These are phyloP conservation scores for Coemansia sp. DNA, from an alignment of 192 early-diverging fungal genomes.

Conservation along the genomic window DNA sequence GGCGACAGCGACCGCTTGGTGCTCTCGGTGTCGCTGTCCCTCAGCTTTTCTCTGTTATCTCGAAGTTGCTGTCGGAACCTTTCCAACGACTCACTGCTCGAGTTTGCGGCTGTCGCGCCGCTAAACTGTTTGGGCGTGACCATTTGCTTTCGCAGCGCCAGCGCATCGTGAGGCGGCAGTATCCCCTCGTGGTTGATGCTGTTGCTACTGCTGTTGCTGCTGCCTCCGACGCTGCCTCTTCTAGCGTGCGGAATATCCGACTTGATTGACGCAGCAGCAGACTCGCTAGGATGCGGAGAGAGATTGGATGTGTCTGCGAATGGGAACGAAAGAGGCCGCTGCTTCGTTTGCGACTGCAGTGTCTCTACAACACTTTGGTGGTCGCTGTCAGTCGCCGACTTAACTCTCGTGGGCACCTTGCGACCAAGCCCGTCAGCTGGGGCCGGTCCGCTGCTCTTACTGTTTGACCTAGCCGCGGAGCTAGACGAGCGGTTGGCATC, in stretches of 20 bases:
- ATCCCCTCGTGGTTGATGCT: not conserved
- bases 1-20: slow-evolving; percentile 14
- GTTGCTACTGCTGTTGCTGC: not conserved
- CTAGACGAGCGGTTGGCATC: not conserved
- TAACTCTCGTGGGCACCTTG: not conserved
- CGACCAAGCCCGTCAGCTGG: not conserved
- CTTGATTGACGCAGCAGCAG: not conserved
- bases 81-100: slow-evolving; percentile 20
- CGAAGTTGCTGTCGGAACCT: not conserved
- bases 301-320: not conserved
- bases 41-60: slow-evolving; percentile 1
- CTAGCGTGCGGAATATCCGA: not conserved
- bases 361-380: not conserved
- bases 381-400: not conserved
- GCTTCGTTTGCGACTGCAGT: not conserved
- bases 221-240: slow-evolving; percentile 1
- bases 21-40: not conserved
- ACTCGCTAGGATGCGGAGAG: not conserved
- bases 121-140: slow-evolving; percentile 20
- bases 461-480: not conserved
- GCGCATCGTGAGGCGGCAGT: not conserved
- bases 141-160: slow-evolving; percentile 12
- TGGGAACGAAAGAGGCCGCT: slow-evolving; percentile 8
- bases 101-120: slow-evolving; percentile 15
- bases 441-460: not conserved